A percentile compares a stretch with the other conserved stretches of the same genome.
These are phyloP conservation scores for Fusarium palustre DNA, from an alignment of 2,329 filamentous ascomycete genomes.

Conservation along the genomic window DNA sequence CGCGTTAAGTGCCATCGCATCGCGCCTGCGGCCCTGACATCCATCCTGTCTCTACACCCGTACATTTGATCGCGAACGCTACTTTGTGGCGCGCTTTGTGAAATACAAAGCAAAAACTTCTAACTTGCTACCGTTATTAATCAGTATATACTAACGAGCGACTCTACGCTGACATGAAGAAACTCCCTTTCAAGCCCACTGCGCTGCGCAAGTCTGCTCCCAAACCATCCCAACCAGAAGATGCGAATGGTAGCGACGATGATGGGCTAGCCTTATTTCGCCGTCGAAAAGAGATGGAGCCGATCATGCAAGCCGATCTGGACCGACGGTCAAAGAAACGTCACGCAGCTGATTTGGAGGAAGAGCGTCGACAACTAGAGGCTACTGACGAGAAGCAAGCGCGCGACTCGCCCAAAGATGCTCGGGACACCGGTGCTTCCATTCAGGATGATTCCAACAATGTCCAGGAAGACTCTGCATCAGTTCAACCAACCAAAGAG, in stretches of 20 bases:
- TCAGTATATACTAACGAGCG: constrained; percentile 21
- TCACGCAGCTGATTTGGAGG: constrained; percentile 38
- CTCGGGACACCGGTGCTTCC: constrained; percentile 2
- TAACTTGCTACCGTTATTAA: constrained; percentile 18
- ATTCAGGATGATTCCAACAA: constrained; percentile 3
- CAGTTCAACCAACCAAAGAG: background rate
- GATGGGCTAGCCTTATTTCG: constrained; percentile 62
- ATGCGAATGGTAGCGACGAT: constrained; percentile 43
- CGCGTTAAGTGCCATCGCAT: constrained; percentile 38
- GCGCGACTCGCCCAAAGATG: constrained; percentile 33
- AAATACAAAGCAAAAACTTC: constrained; percentile 1
- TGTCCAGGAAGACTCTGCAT: background rate
- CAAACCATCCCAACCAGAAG: constrained; percentile 35
- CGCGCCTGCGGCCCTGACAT: constrained; percentile 1
- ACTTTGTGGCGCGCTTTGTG: background rate
- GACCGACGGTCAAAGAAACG: constrained; percentile 49
- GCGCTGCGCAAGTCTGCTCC: constrained; percentile 53
- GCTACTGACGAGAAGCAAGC: constrained; percentile 39
- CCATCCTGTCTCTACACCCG: background rate
- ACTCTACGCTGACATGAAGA: constrained; percentile 49
- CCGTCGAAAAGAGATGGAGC: constrained; percentile 63
- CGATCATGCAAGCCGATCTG: constrained; percentile 57
- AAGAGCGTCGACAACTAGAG: constrained; percentile 28
- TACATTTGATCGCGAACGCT: constrained; percentile 1
- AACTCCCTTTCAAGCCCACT: constrained; percentile 64